These are phyloP conservation scores for Naegleria lovaniensis DNA, from an alignment of 208 protist genomes.

Conservation along the genomic window DNA sequence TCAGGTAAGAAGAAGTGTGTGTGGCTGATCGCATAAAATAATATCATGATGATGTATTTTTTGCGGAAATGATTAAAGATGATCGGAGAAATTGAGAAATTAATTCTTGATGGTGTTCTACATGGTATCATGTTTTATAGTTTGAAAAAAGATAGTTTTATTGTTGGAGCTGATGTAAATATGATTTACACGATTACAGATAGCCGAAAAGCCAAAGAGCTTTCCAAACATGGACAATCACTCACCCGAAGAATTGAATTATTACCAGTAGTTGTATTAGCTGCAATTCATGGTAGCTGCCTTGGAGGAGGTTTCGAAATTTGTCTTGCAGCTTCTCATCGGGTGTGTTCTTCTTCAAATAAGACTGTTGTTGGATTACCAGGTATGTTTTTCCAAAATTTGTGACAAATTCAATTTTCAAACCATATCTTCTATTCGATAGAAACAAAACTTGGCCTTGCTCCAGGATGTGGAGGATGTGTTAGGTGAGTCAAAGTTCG, in stretches of 20 bases:
- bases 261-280: conserved; percentile 64
- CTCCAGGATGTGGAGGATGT: conserved; percentile 65
- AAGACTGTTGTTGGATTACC: conserved; percentile 54
- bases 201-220: conserved; percentile 18
- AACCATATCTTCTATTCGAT: too few relatives aligned
- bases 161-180: conserved; percentile 4
- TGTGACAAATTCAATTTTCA: too few relatives aligned
- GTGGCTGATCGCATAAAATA: background rate
- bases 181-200: background rate
- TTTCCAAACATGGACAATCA: conserved; percentile 47
- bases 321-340: conserved; percentile 78
- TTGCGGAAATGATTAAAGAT: background rate
- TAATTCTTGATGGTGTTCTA: background rate
- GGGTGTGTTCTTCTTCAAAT: conserved; percentile 38
- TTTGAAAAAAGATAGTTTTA: conserved; percentile 9
- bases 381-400: too few relatives aligned
- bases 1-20: background rate
- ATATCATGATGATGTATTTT: background rate
- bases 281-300: conserved; percentile 82
- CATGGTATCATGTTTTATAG: background rate
- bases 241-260: conserved; percentile 63
- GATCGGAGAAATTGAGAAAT: background rate
- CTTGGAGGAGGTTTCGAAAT: conserved; percentile 89
- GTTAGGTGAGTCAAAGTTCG: background rate
- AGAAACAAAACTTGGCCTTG: conserved; percentile 82